These are phyloP conservation scores for Rosa lucieae DNA, from an alignment of 306 rosid genomes.

Conservation along the genomic window DNA sequence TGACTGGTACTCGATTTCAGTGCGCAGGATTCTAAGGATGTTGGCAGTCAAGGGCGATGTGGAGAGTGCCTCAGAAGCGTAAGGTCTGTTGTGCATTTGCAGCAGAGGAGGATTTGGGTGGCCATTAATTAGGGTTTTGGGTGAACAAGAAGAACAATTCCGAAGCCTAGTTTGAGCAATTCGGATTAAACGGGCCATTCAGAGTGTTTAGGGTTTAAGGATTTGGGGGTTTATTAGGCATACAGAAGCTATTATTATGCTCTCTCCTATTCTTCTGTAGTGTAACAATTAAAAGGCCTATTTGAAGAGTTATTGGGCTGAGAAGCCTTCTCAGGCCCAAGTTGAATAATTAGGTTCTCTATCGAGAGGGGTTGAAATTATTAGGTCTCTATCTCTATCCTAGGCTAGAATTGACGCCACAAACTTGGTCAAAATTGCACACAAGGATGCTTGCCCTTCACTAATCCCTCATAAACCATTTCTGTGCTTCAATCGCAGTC, in stretches of 20 bases:
- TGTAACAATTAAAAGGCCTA: not conserved
- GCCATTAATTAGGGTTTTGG: conserved; percentile 8
- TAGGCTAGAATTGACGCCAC: not conserved
- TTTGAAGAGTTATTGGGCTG: not conserved
- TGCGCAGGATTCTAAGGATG: conserved; percentile 62
- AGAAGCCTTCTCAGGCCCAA: not conserved
- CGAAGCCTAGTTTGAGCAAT: conserved; percentile 30
- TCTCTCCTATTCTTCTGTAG: not conserved
- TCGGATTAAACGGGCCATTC: conserved; percentile 54
- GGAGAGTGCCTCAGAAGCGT: conserved; percentile 30
- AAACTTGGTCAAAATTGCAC: too few relatives aligned
- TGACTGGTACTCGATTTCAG: conserved; percentile 56
- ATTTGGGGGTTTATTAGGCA: not conserved
- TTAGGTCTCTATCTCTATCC: not conserved
- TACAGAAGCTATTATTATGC: not conserved
- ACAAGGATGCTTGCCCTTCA: too few relatives aligned
- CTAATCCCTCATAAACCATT: not conserved
- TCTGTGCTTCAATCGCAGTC: not conserved
- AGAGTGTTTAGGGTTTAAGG: conserved; percentile 22
- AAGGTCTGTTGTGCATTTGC: conserved; percentile 24
- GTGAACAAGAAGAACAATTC: conserved; percentile 8
- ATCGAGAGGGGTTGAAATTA: not conserved
- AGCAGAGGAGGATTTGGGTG: conserved; percentile 19
- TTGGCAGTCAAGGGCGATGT: conserved; percentile 69
- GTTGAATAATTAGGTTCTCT: not conserved